Evolutionary conservation across 306 rosid species (phyloP).

Genomic region (Psophocarpus tetragonolobus): DNA sequence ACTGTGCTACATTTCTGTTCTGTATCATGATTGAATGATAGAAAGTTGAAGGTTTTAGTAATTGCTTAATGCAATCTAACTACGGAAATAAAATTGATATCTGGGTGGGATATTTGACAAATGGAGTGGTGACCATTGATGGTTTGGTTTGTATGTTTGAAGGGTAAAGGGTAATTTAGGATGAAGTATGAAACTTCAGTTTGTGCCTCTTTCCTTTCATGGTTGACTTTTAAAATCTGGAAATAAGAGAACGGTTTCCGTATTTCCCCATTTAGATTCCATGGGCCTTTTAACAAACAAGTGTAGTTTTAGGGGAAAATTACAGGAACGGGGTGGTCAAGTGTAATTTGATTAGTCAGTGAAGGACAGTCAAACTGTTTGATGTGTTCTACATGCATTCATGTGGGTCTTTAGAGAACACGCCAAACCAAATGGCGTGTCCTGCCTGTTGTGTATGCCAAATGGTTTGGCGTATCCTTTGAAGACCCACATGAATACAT

Average conservation of each 20-base stretch:
- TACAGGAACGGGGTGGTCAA: no score
- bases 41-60: not conserved
- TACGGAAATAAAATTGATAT: slow-evolving; percentile 9
- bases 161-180: not conserved
- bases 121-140: not conserved
- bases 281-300: no score
- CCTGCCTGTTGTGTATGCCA: no score
- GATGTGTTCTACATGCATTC: no score
- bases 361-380: no score
- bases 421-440: no score
- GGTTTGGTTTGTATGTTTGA: not conserved
- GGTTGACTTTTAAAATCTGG: not conserved
- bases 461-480: no score
- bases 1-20: not conserved
- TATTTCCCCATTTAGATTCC: not conserved
- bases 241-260: not conserved
- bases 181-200: not conserved
- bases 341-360: no score
- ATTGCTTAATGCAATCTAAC: not conserved
- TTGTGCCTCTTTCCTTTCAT: not conserved
- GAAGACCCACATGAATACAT: no score
- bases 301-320: no score
- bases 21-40: not conserved
- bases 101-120: not conserved
- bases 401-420: no score